phyloP scores from a whole-genome alignment of 1,284 basidiomycete genomes.

The Peniophora sp. region DNA sequence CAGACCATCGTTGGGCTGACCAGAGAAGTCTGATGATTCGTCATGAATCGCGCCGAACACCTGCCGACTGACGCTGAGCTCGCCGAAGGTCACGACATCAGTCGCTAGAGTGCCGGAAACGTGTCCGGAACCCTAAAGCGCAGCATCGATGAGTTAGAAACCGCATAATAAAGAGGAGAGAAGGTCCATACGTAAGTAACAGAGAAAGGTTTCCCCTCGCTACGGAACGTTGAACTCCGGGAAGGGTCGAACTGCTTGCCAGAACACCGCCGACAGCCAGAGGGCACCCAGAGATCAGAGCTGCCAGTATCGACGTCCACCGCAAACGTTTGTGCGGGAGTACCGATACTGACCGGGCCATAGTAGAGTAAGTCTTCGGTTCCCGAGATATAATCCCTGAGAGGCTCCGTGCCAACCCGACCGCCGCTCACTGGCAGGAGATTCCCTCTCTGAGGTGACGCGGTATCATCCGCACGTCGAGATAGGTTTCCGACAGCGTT shows the following conservation, averaged over 20 bases:
- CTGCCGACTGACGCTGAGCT: constrained; percentile 35
- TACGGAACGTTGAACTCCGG: constrained; percentile 32
- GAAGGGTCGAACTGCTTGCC: constrained; percentile 27
- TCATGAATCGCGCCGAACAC: constrained; percentile 37
- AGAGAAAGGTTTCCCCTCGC: constrained; percentile 28
- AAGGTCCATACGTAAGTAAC: constrained; percentile 48
- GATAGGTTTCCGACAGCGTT: background rate
- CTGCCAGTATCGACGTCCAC: constrained; percentile 57
- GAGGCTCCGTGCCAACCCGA: constrained; percentile 20
- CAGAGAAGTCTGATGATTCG: constrained; percentile 35
- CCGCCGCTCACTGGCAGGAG: constrained; percentile 11
- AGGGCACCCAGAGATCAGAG: constrained; percentile 48
- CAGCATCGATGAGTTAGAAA: constrained; percentile 2
- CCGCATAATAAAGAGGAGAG: constrained; percentile 9
- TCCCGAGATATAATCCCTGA: constrained; percentile 30
- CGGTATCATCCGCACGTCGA: too few species aligned
- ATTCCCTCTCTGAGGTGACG: too few species aligned
- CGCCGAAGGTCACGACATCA: constrained; percentile 42
- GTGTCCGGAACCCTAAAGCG: constrained; percentile 37
- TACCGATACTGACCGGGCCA: constrained; percentile 38
- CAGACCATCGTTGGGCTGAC: constrained; percentile 43
- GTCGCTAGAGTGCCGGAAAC: constrained; percentile 36
- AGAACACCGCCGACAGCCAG: constrained; percentile 30
- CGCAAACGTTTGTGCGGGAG: constrained; percentile 33
- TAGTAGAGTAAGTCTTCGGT: constrained; percentile 44